Percentiles rank a stretch among this genome's conserved stretches.
These are phyloP conservation scores for Tulasnella sp. DNA, from an alignment of 768 basidiomycete species.

Conservation along the genomic window DNA sequence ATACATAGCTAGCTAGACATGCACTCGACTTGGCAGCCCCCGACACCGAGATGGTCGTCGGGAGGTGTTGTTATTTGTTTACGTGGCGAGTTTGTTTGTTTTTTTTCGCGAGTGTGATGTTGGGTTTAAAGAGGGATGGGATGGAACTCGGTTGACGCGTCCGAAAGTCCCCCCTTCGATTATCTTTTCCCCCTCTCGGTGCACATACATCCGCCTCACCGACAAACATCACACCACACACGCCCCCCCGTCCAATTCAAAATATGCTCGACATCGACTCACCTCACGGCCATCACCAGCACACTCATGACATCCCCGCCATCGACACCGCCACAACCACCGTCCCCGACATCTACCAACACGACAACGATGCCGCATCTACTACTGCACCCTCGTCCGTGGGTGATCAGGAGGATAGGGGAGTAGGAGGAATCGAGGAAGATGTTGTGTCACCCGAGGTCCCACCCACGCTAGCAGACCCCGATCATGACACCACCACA, in stretches of 20 bases:
- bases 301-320: background rate
- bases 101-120: too few species aligned
- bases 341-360: background rate
- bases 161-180: background rate
- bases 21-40: too few species aligned
- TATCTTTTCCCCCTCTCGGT: background rate
- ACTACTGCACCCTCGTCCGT: too few species aligned
- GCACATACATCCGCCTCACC: background rate
- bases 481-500: background rate
- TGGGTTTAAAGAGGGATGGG: too few species aligned
- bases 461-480: constrained; percentile 4
- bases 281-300: background rate
- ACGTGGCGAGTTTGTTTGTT: too few species aligned
- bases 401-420: too few species aligned
- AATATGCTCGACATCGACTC: too few species aligned
- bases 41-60: too few species aligned
- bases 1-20: too few species aligned
- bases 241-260: background rate
- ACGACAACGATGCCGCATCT: constrained; percentile 5
- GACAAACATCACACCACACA: background rate
- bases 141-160: background rate
- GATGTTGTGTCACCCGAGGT: background rate
- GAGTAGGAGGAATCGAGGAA: too few species aligned
- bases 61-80: too few species aligned
- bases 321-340: background rate